Evolutionary conservation across 2,329 filamentous ascomycete genomes (phyloP).

Genomic region (Fusarium beomiforme): DNA sequence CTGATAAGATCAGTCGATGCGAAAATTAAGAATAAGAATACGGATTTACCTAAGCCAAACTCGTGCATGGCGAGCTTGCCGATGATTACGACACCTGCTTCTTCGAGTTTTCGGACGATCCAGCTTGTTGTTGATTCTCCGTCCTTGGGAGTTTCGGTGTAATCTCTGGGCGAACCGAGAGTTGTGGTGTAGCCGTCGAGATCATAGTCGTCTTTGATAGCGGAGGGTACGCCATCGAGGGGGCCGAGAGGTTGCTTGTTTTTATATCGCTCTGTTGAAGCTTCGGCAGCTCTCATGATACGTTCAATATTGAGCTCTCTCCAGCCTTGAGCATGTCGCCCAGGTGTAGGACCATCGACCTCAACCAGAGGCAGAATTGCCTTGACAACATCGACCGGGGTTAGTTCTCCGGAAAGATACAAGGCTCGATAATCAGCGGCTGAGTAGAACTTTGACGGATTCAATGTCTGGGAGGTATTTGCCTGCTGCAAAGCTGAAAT

Average conservation of each 20-base stretch:
- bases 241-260: constrained; percentile 67
- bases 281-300: constrained; percentile 55
- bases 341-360: constrained; percentile 49
- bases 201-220: constrained; percentile 81
- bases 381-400: constrained; percentile 56
- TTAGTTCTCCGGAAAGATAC: constrained; percentile 57
- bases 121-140: constrained; percentile 65
- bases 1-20: constrained; percentile 48
- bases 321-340: constrained; percentile 56
- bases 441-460: constrained; percentile 45
- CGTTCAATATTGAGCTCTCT: constrained; percentile 55
- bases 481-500: not conserved
- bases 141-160: constrained; percentile 57
- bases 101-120: constrained; percentile 75
- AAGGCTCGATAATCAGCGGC: constrained; percentile 57
- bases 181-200: constrained; percentile 77
- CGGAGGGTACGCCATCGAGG: constrained; percentile 78
- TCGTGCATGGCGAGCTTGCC: constrained; percentile 84
- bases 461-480: constrained; percentile 50
- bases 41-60: constrained; percentile 69
- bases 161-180: constrained; percentile 70
- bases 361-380: constrained; percentile 58
- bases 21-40: not conserved
- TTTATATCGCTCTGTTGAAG: constrained; percentile 58
- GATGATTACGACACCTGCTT: constrained; percentile 75